phyloP scores from a whole-genome alignment of 768 basidiomycete species.

The Podaxis sp. region DNA sequence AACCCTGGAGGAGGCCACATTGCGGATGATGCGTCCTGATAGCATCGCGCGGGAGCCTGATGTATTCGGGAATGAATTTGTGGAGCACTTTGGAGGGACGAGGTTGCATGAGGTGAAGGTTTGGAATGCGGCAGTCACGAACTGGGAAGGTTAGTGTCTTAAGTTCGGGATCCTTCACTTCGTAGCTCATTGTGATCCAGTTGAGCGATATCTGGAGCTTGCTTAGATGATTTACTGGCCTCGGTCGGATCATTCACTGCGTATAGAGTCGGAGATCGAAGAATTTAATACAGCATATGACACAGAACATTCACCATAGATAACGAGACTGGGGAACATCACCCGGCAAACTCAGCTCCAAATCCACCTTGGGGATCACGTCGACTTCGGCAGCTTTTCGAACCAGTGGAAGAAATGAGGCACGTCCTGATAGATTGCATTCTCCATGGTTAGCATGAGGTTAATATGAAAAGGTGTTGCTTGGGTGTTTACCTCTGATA shows the following conservation, averaged over 20 bases:
- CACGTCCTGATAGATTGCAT: slow-evolving; percentile 50
- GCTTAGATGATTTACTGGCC: slow-evolving; percentile 36
- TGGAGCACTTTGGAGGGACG: slow-evolving; percentile 96
- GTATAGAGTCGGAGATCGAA: not conserved
- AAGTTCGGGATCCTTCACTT: not conserved
- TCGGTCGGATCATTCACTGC: not conserved
- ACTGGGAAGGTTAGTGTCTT: slow-evolving; percentile 77
- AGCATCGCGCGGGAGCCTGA: slow-evolving; percentile 78
- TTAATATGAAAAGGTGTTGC: not conserved
- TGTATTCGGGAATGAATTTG: slow-evolving; percentile 84
- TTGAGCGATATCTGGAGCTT: slow-evolving; percentile 85
- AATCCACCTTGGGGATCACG: not conserved
- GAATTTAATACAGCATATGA: not conserved
- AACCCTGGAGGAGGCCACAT: slow-evolving; percentile 77
- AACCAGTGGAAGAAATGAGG: slow-evolving; percentile 72
- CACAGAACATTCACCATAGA: not conserved
- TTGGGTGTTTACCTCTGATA: slow-evolving; percentile 49
- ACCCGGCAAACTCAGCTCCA: not conserved
- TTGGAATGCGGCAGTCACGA: slow-evolving; percentile 89
- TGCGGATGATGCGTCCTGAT: slow-evolving; percentile 70
- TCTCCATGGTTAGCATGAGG: not conserved
- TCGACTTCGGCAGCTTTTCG: slow-evolving; percentile 26
- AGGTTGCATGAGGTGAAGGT: slow-evolving; percentile 84
- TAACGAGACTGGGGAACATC: not conserved
- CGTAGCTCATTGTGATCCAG: slow-evolving; percentile 34